These are phyloP conservation scores for Hygrophorus pudorinus DNA, from an alignment of 768 basidiomycete genomes.

Conservation along the genomic window DNA sequence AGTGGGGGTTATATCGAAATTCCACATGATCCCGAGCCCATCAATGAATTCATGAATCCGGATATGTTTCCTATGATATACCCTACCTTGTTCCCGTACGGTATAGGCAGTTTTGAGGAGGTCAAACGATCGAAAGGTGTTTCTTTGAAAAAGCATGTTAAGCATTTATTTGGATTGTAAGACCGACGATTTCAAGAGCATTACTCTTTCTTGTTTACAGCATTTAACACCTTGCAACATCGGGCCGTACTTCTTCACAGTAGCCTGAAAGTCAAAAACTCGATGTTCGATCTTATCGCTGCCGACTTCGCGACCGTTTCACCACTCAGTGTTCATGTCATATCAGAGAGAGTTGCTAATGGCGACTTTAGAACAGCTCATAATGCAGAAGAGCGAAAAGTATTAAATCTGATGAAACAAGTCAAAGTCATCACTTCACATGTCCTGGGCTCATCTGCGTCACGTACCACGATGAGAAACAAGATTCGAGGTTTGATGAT, in stretches of 20 bases:
- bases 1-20: too few relatives aligned
- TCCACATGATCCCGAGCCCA: too few relatives aligned
- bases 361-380: conserved; percentile 12
- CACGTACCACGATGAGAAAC: conserved; percentile 22
- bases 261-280: conserved; percentile 18
- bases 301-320: conserved; percentile 15
- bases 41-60: too few relatives aligned
- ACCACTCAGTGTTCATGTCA: conserved; percentile 14
- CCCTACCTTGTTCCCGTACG: conserved; percentile 34
- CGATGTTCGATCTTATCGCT: conserved; percentile 18
- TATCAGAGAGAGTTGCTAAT: conserved; percentile 14
- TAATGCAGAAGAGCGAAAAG: conserved; percentile 19
- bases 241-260: conserved; percentile 21
- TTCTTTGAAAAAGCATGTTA: conserved; percentile 22
- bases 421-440: conserved; percentile 12
- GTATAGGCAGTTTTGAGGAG: conserved; percentile 33
- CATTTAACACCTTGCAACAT: conserved; percentile 31
- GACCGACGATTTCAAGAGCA: too few relatives aligned
- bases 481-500: too few relatives aligned
- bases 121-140: conserved; percentile 8
- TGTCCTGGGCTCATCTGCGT: conserved; percentile 22
- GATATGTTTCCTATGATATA: conserved; percentile 29
- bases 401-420: conserved; percentile 14
- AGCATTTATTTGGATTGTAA: conserved; percentile 20
- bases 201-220: too few relatives aligned